Conservation (phyloP, 306 rosid species). For the Lathyrus sativus region DNA sequence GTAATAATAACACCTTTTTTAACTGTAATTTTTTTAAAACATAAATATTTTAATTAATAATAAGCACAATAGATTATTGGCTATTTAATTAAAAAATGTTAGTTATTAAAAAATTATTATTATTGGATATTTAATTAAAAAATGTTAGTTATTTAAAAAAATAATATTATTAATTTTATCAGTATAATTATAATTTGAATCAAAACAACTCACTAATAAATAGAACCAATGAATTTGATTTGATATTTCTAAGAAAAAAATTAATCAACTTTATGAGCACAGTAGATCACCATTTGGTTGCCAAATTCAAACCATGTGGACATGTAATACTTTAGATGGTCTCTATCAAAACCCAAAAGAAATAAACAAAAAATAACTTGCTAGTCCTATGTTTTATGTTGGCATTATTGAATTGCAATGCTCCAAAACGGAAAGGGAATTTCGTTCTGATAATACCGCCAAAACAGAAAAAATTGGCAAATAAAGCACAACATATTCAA, state of each 20-base stretch:
- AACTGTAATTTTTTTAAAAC: no score
- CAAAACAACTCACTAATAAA: neutral
- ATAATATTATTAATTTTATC: no score
- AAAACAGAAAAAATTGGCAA: conserved; percentile 5
- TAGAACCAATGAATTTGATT: neutral
- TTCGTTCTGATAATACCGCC: conserved; percentile 7
- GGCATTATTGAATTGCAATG: conserved; percentile 33
- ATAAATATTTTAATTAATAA: no score
- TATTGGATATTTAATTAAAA: no score
- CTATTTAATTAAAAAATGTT: no score
- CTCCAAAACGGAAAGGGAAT: conserved; percentile 31
- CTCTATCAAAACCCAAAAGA: conserved; percentile 22
- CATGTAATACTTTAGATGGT: conserved; percentile 22
- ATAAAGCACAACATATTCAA: neutral
- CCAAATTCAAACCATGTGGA: conserved; percentile 12
- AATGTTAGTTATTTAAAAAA: no score
- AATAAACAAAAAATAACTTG: conserved; percentile 2
- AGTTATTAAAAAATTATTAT: no score
- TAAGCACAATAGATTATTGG: no score
- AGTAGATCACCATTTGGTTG: neutral
- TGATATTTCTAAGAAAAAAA: neutral
- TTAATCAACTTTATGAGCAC: neutral
- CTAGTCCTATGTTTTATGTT: conserved; percentile 9
- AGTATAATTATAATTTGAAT: neutral
- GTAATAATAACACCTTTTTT: no score